These are phyloP conservation scores for Calonectria montana DNA, from an alignment of 2,329 filamentous ascomycete species.

Conservation along the genomic window DNA sequence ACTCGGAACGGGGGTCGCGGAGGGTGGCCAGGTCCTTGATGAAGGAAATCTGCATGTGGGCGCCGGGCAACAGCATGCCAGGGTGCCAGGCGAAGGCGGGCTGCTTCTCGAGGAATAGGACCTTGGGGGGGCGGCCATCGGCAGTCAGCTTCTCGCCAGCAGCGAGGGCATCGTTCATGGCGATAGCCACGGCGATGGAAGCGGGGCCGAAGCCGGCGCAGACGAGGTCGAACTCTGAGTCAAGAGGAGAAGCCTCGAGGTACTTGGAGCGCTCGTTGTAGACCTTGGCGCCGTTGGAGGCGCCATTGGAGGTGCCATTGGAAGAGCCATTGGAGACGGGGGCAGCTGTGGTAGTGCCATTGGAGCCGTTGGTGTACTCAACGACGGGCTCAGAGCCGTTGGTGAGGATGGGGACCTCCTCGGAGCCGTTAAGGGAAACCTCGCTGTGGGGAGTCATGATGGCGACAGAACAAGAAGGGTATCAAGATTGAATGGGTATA, in stretches of 20 bases:
- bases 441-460: constrained; percentile 53
- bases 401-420: constrained; percentile 32
- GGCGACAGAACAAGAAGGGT: constrained; percentile 18
- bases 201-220: constrained; percentile 95
- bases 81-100: constrained; percentile 88
- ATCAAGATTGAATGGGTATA: constrained; percentile 23
- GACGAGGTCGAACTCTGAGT: constrained; percentile 83
- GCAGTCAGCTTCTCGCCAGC: constrained; percentile 56
- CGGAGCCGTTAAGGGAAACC: constrained; percentile 42
- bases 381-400: constrained; percentile 10
- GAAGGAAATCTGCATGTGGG: constrained; percentile 98
- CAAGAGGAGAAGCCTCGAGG: constrained; percentile 48
- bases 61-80: constrained; percentile 92
- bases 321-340: constrained; percentile 27
- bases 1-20: constrained; percentile 87
- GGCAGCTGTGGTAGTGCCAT: constrained; percentile 22
- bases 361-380: constrained; percentile 28
- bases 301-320: constrained; percentile 36
- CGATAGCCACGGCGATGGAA: constrained; percentile 88
- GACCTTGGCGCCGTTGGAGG: constrained; percentile 32
- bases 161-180: constrained; percentile 83
- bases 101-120: constrained; percentile 91
- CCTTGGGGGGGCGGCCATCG: constrained; percentile 68
- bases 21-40: constrained; percentile 95
- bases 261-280: constrained; percentile 40